phyloP scores from a whole-genome alignment of 2,329 filamentous ascomycete genomes.

The Septoria petroselini region DNA sequence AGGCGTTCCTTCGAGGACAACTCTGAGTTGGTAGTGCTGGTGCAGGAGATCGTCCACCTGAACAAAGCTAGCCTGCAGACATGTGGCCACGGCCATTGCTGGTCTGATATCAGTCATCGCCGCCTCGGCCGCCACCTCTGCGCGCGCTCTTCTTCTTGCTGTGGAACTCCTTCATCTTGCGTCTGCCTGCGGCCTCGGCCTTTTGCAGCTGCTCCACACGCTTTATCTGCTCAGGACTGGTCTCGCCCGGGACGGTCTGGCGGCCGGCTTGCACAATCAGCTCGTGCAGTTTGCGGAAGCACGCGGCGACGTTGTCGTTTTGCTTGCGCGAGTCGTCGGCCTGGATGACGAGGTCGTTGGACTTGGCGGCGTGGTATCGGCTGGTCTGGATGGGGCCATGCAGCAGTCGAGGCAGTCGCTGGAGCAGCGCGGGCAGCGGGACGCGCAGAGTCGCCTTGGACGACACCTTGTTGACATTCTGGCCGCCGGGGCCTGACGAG shows the following conservation, averaged over 20 bases:
- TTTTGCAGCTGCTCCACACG: slow-evolving; percentile 57
- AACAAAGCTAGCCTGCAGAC: too few species aligned
- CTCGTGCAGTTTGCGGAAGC: slow-evolving; percentile 57
- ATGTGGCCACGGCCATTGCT: not conserved
- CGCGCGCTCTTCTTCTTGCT: slow-evolving; percentile 7
- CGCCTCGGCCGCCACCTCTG: slow-evolving; percentile 30
- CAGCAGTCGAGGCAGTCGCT: slow-evolving; percentile 53
- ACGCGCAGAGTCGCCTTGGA: slow-evolving; percentile 64
- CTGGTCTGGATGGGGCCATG: slow-evolving; percentile 52
- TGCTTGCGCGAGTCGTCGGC: slow-evolving; percentile 63
- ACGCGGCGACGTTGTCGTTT: slow-evolving; percentile 57
- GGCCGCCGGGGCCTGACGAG: slow-evolving; percentile 63
- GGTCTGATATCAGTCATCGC: slow-evolving; percentile 31
- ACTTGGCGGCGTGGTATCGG: slow-evolving; percentile 55
- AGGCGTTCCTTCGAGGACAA: too few species aligned
- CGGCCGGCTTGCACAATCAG: slow-evolving; percentile 53
- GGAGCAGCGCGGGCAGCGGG: slow-evolving; percentile 51
- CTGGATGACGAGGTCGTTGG: slow-evolving; percentile 58
- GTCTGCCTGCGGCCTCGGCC: slow-evolving; percentile 55
- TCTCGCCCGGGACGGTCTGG: slow-evolving; percentile 57
- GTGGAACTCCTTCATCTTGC: slow-evolving; percentile 55
- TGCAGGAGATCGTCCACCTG: too few species aligned
- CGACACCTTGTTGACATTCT: slow-evolving; percentile 70
- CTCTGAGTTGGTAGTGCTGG: too few species aligned
- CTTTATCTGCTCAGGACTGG: slow-evolving; percentile 54